Evolutionary conservation across 2,329 filamentous ascomycete species (phyloP), one percentile per base, ranked within the genome.

Genomic region (Neurospora sp.): DNA sequence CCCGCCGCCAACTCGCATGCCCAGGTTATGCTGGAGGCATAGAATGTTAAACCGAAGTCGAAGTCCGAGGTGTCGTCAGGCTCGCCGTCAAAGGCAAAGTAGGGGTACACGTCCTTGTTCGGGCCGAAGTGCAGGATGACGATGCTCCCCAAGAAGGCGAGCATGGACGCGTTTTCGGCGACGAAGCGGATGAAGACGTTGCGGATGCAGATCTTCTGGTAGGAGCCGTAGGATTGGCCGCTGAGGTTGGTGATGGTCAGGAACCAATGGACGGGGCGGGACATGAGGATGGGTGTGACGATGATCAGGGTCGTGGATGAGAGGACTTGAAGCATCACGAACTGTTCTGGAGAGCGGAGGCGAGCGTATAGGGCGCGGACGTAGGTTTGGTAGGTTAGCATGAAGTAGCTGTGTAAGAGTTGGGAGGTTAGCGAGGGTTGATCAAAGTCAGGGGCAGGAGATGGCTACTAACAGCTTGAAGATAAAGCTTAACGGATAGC

Each of bases 361-460:
- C 89, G 87, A 15, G 89, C 89, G 77, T 91, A 91, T 70, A 91
- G 79, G 11, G 89, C 88, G 68, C 89, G 87, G 12, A 91, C 89
- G 78, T 91, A 91, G 4, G 88, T 91, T 79, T 91, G 88, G 78
- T 91, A 91, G 6, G 89, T 91, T 68, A 91, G 80, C 82, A 87
- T 87, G 77, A 89, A 90, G 78, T 89, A 90, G 66, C 85, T 87
- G 73, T 40, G 46, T 39, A 39, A 43, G n/a, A 23, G 68, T 73
- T 41, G 76, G 73, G 12, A 36, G 70, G 46, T 68, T n/a, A 40
- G 46, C 33, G 11, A 33, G 8, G 23, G 23, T 39, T 4, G 38
- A 19, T 19, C 2, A 36, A 65, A 57, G 28, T 36, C 36, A 36
- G 15, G 37, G 28, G 66, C 8, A 23, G 52, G 19, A 67, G 19